A percentile compares a stretch with the other conserved stretches of the same genome.
Conservation (phyloP, 2,329 filamentous ascomycete genomes). For the Verticillium dahliae region DNA sequence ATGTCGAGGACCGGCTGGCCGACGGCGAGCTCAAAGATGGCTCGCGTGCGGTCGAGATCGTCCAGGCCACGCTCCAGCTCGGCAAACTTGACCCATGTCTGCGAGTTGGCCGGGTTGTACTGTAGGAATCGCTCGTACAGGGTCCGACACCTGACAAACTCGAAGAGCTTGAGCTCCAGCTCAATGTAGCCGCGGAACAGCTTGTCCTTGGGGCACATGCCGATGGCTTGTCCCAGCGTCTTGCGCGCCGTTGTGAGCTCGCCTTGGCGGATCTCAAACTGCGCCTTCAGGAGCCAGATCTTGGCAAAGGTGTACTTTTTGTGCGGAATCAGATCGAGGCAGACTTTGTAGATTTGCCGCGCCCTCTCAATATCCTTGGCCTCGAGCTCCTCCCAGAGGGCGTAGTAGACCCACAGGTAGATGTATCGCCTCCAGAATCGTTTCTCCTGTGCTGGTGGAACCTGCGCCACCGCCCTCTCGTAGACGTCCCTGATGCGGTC, state of each 20-base stretch:
- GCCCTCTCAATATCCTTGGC: conserved; percentile 72
- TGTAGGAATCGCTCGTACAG: conserved; percentile 92
- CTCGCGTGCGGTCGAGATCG: conserved; percentile 78
- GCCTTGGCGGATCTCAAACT: conserved; percentile 86
- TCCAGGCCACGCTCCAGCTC: conserved; percentile 88
- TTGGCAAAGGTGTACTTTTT: conserved; percentile 98
- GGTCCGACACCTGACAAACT: conserved; percentile 84
- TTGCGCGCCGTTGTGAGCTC: conserved; percentile 77
- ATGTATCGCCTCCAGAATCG: conserved; percentile 96
- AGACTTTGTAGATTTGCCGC: conserved; percentile 85
- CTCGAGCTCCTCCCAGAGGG: conserved; percentile 87
- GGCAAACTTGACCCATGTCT: conserved; percentile 95
- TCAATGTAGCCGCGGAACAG: conserved; percentile 92
- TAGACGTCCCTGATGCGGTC: conserved; percentile 89
- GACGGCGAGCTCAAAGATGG: conserved; percentile 88
- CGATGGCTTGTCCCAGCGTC: conserved; percentile 81
- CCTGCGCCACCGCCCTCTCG: conserved; percentile 89
- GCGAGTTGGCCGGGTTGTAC: conserved; percentile 83
- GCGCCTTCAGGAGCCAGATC: conserved; percentile 87
- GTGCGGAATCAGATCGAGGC: conserved; percentile 82
- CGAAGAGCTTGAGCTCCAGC: conserved; percentile 86
- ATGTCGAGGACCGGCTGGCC: conserved; percentile 82
- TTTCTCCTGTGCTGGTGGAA: conserved; percentile 93
- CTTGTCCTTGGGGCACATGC: conserved; percentile 93
- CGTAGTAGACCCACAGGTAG: conserved; percentile 97